Evolutionary conservation across 1,284 basidiomycete species (phyloP).

Genomic region (Trametes versicolor): DNA sequence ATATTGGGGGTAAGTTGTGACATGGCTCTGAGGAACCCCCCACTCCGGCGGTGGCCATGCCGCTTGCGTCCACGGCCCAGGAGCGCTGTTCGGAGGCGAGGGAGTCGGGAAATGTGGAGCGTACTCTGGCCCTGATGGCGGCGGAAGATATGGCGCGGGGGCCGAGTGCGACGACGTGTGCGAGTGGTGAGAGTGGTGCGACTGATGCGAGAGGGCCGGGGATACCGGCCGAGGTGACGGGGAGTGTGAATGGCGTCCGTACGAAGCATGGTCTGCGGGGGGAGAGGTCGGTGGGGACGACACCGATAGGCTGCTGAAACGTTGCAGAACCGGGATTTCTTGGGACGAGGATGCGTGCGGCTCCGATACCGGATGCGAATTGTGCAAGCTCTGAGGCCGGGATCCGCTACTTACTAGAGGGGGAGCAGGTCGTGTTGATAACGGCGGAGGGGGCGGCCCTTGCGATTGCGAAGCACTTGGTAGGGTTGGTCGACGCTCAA

Average conservation of each 20-base stretch:
- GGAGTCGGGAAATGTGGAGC: conserved; percentile 25
- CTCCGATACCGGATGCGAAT: conserved; percentile 3
- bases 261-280: conserved; percentile 19
- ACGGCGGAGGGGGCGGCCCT: conserved; percentile 21
- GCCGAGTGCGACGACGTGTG: conserved; percentile 28
- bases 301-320: conserved; percentile 21
- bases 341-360: conserved; percentile 1
- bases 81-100: conserved; percentile 15
- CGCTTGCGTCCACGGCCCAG: conserved; percentile 42
- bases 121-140: conserved; percentile 21
- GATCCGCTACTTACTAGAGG: conserved; percentile 23
- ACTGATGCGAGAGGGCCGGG: conserved; percentile 30
- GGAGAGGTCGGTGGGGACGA: conserved; percentile 25
- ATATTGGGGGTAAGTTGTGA: conserved; percentile 16
- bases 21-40: conserved; percentile 36
- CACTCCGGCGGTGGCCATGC: conserved; percentile 62
- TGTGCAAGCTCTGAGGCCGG: conserved; percentile 17
- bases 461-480: conserved; percentile 9
- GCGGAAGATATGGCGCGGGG: conserved; percentile 14
- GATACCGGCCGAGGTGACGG: conserved; percentile 30
- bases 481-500: conserved; percentile 25
- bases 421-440: conserved; percentile 18
- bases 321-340: conserved; percentile 19
- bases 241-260: conserved; percentile 24
- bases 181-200: conserved; percentile 27